Percentiles rank a stretch among this genome's conserved stretches.
These are phyloP conservation scores for Eimeria acervulina DNA, from an alignment of 169 alveolate species.

Conservation along the genomic window DNA sequence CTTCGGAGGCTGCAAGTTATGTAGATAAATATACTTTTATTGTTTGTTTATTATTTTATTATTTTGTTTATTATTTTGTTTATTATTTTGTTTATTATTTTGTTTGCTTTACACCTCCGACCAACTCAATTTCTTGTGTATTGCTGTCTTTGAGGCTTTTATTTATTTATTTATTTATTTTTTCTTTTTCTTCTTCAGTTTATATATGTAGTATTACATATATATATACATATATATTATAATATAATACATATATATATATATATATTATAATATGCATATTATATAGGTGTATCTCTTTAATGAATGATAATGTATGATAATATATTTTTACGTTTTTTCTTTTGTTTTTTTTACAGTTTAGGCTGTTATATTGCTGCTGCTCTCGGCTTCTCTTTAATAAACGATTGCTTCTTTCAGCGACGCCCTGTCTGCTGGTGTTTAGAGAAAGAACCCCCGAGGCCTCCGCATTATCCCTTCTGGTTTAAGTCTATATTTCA, in stretches of 20 bases:
- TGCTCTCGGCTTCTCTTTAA: slow-evolving; percentile 91
- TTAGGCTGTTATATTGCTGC: slow-evolving; percentile 89
- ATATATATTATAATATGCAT: no score
- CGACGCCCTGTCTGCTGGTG: slow-evolving; percentile 95
- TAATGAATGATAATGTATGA: no score
- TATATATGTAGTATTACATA: not conserved
- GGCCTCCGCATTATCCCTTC: slow-evolving; percentile 93
- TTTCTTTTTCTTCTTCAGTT: not conserved
- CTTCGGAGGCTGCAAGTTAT: no score
- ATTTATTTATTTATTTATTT: not conserved
- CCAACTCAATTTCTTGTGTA: not conserved
- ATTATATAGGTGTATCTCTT: no score
- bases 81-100: no score
- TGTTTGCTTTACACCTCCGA: not conserved
- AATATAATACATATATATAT: no score
- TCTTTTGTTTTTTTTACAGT: slow-evolving; percentile 82
- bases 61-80: no score
- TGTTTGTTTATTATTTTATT: no score
- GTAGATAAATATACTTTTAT: not conserved
- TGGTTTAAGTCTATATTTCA: slow-evolving; percentile 93
- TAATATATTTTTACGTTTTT: no score
- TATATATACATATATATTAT: no score
- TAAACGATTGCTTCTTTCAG: slow-evolving; percentile 90
- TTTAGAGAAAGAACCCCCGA: slow-evolving; percentile 92
- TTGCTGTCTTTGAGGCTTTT: not conserved